Conservation (phyloP, 1,284 basidiomycete species). For the Cryptococcus depauperatus region DNA sequence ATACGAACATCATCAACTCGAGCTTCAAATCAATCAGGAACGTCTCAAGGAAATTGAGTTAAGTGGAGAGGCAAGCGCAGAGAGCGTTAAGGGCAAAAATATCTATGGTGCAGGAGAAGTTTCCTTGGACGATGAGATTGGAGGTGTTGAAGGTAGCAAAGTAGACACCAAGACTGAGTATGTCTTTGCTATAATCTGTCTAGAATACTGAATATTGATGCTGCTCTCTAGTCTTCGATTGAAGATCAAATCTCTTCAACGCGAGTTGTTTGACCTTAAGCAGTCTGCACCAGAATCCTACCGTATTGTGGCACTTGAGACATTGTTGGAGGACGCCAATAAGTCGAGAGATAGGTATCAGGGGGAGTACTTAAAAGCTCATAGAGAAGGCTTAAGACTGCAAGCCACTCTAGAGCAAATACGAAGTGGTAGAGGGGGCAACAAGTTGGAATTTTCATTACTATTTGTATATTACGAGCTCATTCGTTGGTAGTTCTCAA, state of each 20-base stretch:
- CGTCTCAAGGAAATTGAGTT: conserved; percentile 83
- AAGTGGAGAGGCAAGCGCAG: conserved; percentile 8
- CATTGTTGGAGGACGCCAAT: conserved; percentile 80
- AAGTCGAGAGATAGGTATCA: conserved; percentile 84
- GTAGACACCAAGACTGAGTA: conserved; percentile 74
- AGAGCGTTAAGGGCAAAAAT: conserved; percentile 1
- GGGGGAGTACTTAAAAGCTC: conserved; percentile 73
- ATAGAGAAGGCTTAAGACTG: conserved; percentile 71
- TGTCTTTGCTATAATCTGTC: conserved; percentile 3
- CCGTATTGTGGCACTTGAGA: conserved; percentile 73
- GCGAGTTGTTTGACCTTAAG: conserved; percentile 67
- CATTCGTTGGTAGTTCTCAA: conserved; percentile 55
- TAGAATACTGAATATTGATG: too few species aligned
- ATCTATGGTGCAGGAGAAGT: neutral
- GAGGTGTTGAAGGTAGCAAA: conserved; percentile 44
- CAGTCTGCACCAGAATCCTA: conserved; percentile 62
- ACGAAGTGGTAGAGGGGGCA: conserved; percentile 43
- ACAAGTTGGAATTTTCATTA: neutral
- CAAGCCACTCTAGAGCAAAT: conserved; percentile 82
- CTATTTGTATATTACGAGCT: neutral
- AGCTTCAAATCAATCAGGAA: conserved; percentile 81
- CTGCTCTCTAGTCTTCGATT: conserved; percentile 55
- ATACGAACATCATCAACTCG: conserved; percentile 69
- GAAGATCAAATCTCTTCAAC: conserved; percentile 69
- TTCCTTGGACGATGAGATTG: conserved; percentile 45